Conservation (phyloP, 148 eudicot species). For the Rhododendron mucronatum region DNA sequence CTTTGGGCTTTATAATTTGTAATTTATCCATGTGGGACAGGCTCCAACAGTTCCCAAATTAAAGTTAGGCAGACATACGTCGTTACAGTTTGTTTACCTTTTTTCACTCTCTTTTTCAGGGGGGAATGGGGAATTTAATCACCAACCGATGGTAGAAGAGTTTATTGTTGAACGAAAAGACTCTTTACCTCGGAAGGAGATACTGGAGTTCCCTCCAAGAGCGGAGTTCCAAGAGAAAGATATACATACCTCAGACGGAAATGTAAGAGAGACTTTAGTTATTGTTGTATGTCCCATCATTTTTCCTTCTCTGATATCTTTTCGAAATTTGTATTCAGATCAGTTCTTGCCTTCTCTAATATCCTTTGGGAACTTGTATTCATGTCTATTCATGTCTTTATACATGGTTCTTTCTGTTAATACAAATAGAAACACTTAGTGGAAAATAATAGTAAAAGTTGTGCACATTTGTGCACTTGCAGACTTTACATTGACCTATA, state of each 20-base stretch:
- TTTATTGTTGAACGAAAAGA: constrained; percentile 7
- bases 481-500: not conserved
- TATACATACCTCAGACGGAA: not conserved
- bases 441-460: not conserved
- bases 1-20: not conserved
- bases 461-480: not conserved
- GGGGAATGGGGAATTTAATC: constrained; percentile 7
- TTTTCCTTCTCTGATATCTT: not conserved
- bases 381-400: not conserved
- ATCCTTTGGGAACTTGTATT: not conserved
- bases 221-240: constrained; percentile 10
- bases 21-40: not conserved
- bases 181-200: constrained; percentile 12
- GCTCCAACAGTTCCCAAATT: not conserved
- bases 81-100: not conserved
- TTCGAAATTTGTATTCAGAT: not conserved
- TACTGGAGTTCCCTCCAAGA: constrained; percentile 7
- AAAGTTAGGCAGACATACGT: not conserved
- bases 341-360: not conserved
- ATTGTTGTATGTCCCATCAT: not conserved
- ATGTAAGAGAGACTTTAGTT: not conserved
- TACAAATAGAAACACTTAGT: not conserved
- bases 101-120: not conserved
- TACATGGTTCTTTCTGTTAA: not conserved
- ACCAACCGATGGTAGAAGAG: constrained; percentile 2